These are phyloP conservation scores for Exophiala xenobiotica DNA, from an alignment of 2,329 filamentous ascomycete genomes.

Conservation along the genomic window DNA sequence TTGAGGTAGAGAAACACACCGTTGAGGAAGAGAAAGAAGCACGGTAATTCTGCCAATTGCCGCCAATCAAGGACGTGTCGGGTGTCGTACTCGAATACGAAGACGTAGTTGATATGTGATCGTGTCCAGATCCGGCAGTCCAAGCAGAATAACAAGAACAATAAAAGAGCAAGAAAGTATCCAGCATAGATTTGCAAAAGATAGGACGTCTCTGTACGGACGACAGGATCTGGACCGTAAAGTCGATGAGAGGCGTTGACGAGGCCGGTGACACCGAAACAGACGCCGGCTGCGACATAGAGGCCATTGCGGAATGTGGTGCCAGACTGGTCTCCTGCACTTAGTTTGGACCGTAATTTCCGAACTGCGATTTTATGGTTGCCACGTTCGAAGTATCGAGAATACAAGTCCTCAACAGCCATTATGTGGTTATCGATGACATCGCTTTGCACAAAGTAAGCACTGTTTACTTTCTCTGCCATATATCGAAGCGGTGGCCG, in stretches of 20 bases:
- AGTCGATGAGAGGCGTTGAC: constrained; percentile 59
- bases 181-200: constrained; percentile 84
- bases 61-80: constrained; percentile 86
- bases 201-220: constrained; percentile 61
- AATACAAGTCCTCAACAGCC: constrained; percentile 85
- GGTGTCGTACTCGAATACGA: constrained; percentile 94
- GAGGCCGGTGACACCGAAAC: constrained; percentile 66
- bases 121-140: constrained; percentile 79
- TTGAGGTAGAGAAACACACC: constrained; percentile 88
- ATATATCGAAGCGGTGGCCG: constrained; percentile 78
- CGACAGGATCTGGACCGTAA: constrained; percentile 46
- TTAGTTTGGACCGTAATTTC: constrained; percentile 73
- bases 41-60: constrained; percentile 80
- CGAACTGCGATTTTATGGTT: constrained; percentile 88
- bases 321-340: constrained; percentile 59
- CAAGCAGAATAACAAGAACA: constrained; percentile 81
- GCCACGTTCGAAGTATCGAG: constrained; percentile 88
- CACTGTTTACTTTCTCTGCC: constrained; percentile 84
- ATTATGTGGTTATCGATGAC: constrained; percentile 77
- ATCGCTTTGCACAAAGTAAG: constrained; percentile 90
- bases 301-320: constrained; percentile 63
- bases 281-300: constrained; percentile 65
- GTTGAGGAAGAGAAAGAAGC: constrained; percentile 72
- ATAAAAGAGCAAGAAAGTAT: constrained; percentile 78
- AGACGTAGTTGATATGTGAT: constrained; percentile 90